Evolutionary conservation across 2,329 filamentous ascomycete species (phyloP).

Genomic region (Davidsoniella eucalypti): DNA sequence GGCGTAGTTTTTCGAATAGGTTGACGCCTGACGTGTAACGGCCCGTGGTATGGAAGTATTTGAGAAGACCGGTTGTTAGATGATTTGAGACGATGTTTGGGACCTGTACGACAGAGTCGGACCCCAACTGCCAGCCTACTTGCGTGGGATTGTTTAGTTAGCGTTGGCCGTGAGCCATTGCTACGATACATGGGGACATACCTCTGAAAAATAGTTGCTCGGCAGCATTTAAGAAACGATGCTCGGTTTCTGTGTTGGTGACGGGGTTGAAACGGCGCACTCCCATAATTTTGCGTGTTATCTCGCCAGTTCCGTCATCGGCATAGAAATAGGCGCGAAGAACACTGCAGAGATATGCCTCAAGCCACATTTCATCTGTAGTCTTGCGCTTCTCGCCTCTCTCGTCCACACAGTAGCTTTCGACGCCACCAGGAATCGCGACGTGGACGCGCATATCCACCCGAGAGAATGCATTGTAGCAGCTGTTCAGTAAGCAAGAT

Average conservation of each 20-base stretch:
- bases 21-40: slow-evolving; percentile 93
- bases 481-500: slow-evolving; percentile 27
- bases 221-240: slow-evolving; percentile 85
- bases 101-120: slow-evolving; percentile 92
- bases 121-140: slow-evolving; percentile 81
- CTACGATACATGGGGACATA: slow-evolving; percentile 19
- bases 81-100: slow-evolving; percentile 95
- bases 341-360: slow-evolving; percentile 93
- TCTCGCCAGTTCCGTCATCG: slow-evolving; percentile 84
- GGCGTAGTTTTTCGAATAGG: slow-evolving; percentile 86
- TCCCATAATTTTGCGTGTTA: slow-evolving; percentile 93
- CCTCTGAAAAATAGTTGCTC: slow-evolving; percentile 92
- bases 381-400: slow-evolving; percentile 86
- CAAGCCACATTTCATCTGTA: slow-evolving; percentile 87
- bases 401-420: slow-evolving; percentile 96
- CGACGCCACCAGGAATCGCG: slow-evolving; percentile 87
- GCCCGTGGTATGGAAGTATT: slow-evolving; percentile 90
- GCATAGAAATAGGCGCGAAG: slow-evolving; percentile 91
- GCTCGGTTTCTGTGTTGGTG: slow-evolving; percentile 94
- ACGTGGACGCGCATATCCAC: slow-evolving; percentile 98
- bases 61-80: slow-evolving; percentile 78
- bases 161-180: no score
- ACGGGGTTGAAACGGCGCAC: slow-evolving; percentile 94
- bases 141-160: neutral
- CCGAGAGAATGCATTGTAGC: slow-evolving; percentile 98